phyloP scores from a whole-genome alignment of 2,329 filamentous ascomycete species.

The Pseudocercospora macadamiae region DNA sequence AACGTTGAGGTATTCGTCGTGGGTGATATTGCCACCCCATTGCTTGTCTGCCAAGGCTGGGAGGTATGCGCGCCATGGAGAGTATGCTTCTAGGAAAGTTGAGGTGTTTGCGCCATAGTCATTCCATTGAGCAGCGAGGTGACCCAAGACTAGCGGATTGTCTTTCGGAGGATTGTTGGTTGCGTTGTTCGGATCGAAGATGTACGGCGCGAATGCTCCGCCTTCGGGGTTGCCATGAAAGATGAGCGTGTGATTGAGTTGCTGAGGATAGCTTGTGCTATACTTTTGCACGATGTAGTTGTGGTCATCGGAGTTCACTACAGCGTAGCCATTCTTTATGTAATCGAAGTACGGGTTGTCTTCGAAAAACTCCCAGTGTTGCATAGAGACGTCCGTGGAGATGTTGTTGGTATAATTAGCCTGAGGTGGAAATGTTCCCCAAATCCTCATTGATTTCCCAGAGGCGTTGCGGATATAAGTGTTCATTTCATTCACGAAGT shows the following conservation, averaged over 20 bases:
- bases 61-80: constrained; percentile 55
- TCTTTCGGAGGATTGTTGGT: constrained; percentile 51
- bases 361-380: constrained; percentile 61
- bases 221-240: constrained; percentile 50
- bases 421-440: constrained; percentile 58
- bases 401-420: constrained; percentile 43
- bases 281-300: constrained; percentile 58
- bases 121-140: constrained; percentile 58
- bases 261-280: constrained; percentile 50
- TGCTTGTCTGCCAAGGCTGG: constrained; percentile 57
- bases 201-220: constrained; percentile 52
- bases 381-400: constrained; percentile 51
- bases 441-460: constrained; percentile 56
- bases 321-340: constrained; percentile 50
- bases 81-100: constrained; percentile 57
- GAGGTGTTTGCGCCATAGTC: constrained; percentile 58
- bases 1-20: constrained; percentile 43
- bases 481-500: constrained; percentile 57
- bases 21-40: constrained; percentile 53
- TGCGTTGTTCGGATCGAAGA: constrained; percentile 55
- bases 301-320: constrained; percentile 59
- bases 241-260: constrained; percentile 52
- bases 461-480: constrained; percentile 47
- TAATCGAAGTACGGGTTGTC: constrained; percentile 53
- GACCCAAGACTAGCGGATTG: constrained; percentile 50